Conservation (phyloP, 352 stramenopile species). For the Nannochloropsis limnetica region DNA sequence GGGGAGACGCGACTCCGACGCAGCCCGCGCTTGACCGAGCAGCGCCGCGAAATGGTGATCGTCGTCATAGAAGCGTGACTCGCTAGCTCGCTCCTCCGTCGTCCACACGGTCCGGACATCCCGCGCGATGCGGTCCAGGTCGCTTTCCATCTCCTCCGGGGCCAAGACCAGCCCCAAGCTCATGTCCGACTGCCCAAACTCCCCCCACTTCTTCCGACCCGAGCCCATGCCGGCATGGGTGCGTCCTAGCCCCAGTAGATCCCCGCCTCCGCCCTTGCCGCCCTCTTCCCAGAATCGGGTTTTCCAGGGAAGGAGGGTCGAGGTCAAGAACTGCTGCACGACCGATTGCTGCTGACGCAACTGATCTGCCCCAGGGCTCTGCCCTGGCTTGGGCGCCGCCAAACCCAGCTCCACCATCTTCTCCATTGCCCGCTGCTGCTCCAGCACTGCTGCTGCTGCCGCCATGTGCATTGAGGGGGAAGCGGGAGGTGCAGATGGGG, state of each 20-base stretch:
- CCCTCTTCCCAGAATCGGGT: background rate
- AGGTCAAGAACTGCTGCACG: conserved; percentile 29
- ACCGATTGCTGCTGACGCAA: background rate
- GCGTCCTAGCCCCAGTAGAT: background rate
- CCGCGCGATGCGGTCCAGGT: background rate
- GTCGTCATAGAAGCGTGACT: conserved; percentile 25
- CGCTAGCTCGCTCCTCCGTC: background rate
- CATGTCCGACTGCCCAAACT: conserved; percentile 14
- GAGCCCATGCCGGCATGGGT: background rate
- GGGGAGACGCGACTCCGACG: background rate
- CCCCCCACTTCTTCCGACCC: background rate
- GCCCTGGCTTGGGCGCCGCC: background rate
- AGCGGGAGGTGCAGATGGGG: background rate
- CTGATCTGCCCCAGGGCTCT: background rate
- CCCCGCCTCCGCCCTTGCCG: background rate
- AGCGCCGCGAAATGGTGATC: background rate
- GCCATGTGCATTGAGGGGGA: background rate
- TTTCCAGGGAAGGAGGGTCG: background rate
- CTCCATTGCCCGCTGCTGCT: background rate
- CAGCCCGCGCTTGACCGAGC: background rate
- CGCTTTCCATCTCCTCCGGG: background rate
- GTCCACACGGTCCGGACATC: conserved; percentile 18
- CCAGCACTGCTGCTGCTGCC: background rate
- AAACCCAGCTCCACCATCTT: conserved; percentile 17
- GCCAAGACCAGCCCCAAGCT: conserved; percentile 25